Conservation (phyloP, 805 yeast genomes). For the Metschnikowia henanensis region DNA sequence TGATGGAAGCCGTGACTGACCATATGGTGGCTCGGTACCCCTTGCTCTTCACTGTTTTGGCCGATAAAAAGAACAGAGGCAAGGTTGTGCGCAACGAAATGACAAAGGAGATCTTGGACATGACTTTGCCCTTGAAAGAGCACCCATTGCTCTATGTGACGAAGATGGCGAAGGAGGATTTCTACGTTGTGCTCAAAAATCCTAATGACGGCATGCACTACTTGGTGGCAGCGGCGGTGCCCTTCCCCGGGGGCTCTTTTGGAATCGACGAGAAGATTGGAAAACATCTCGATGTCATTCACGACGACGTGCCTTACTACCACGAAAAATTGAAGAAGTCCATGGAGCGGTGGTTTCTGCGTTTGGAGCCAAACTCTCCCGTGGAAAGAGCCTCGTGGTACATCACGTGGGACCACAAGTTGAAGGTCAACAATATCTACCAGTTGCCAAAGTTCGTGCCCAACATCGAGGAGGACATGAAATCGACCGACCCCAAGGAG, state of each 20-base stretch:
- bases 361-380: constrained; percentile 58
- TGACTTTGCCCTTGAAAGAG: constrained; percentile 57
- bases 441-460: constrained; percentile 47
- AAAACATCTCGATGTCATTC: constrained; percentile 60
- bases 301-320: constrained; percentile 69
- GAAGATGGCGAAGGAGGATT: constrained; percentile 75
- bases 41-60: constrained; percentile 50
- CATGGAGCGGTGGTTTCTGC: constrained; percentile 72
- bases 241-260: constrained; percentile 78
- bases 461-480: constrained; percentile 30
- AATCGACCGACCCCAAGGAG: constrained; percentile 45
- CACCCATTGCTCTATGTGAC: constrained; percentile 64
- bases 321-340: constrained; percentile 61
- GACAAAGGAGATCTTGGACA: constrained; percentile 61
- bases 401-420: constrained; percentile 70
- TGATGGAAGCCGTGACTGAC: constrained; percentile 59
- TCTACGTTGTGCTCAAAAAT: constrained; percentile 59
- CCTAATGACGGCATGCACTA: constrained; percentile 53
- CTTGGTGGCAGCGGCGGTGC: constrained; percentile 72
- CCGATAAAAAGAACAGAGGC: constrained; percentile 44
- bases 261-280: constrained; percentile 63
- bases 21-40: constrained; percentile 68
- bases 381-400: constrained; percentile 80
- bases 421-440: constrained; percentile 56
- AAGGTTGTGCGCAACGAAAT: constrained; percentile 57